Base-by-base conservation (phyloP, 805 yeast genomes). In the Cephaloascus albidus region DNA sequence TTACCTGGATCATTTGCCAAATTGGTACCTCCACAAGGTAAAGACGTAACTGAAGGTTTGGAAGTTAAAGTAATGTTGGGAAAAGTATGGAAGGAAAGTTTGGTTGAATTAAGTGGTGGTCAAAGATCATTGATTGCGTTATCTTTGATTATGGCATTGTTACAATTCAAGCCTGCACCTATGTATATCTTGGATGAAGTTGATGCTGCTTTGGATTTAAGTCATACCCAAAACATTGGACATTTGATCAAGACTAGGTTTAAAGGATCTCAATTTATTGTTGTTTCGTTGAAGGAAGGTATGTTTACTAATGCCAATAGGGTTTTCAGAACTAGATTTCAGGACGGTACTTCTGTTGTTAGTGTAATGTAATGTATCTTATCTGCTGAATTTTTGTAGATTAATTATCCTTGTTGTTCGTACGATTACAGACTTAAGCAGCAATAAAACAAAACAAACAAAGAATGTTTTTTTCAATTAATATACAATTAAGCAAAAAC, bases 161-260 rank as follows among this genome's bases (percentile, higher is more conserved):
- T 93, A 37, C 95, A 88, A 58, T 90, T 85, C 68, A 86, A 88
- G 57, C 99, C 99, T 4, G 98, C 99, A 1, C 98, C 98, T 5
- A 85, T 93, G 95, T 93, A 93, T 54, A 90, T 93, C 49, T 66
- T 93, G 42, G 98, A 93, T 61, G 98, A 93, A 63, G 97, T 93
- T 31, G 98, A 93, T 64, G 98, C 99, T 1, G 99, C 99, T 1
- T 71, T 93, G 47, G 99, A 93, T 68, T 72, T 90, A 46, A 85
- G 94, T 43, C 99, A 93, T 56, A 93, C 99, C 1, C 97, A 93
- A 58, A 93, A 93, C 53, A 93, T 93, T 52, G 99, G 99, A 3
- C 96, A 87, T 53, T 69, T 93, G 56, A 93, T 93, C 59, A 93
- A 90, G 62, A 90, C 97, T 0, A 69, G 96, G 49, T 93, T 93